Evolutionary conservation across 2,329 filamentous ascomycete genomes (phyloP), one percentile per base, ranked within the genome.

Genomic region (Metarhizium guizhouense): DNA sequence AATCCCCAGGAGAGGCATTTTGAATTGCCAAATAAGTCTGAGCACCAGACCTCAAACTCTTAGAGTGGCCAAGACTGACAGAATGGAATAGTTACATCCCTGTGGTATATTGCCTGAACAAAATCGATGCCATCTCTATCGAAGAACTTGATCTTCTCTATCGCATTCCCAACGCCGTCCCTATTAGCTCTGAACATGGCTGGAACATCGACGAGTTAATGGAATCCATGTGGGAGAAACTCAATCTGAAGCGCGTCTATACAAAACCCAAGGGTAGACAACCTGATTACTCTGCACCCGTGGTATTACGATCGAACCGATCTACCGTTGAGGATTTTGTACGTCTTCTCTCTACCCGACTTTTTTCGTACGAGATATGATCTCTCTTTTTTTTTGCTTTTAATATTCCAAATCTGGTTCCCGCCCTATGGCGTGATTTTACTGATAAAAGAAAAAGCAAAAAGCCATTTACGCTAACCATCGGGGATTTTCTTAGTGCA

Each of bases 31-130:
- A 48, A 16, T 11, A 16, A 48, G 30, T 11, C 25, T 18, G 13
- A 30, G 25, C 45, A 8, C 6, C 20, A 16, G 7, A 48, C 30
- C 20, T 30, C 7, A 16, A 8, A 18, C 25, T 4, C 25, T 25
- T 25, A 48, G 6, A 13, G 7, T 45, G 20, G 10, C 13, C 5
- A 4, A 8, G 18, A 30, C 45, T 45, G 47, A 48, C 25, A 45
- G 48, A 54, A 30, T 16, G 45, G 16, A 52, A 47, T 57, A 91
- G 89, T 70, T 99, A 99, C 71, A 97, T 99, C 62, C 94, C 94
- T n/a, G 94, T 97, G 61, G 90, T 99, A 54, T 99, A 99, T 75
- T 94, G 95, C 47, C 81, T 99, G 65, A 99, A 99, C 82, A 99
- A 99, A 79, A 99, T 99, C 64, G 94, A 99, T 73, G 85, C 92